Percentiles rank a stretch among this genome's conserved stretches.
Conservation (phyloP, 2,329 filamentous ascomycete genomes). For the Ophiognomonia clavigignenti-juglandacearum region DNA sequence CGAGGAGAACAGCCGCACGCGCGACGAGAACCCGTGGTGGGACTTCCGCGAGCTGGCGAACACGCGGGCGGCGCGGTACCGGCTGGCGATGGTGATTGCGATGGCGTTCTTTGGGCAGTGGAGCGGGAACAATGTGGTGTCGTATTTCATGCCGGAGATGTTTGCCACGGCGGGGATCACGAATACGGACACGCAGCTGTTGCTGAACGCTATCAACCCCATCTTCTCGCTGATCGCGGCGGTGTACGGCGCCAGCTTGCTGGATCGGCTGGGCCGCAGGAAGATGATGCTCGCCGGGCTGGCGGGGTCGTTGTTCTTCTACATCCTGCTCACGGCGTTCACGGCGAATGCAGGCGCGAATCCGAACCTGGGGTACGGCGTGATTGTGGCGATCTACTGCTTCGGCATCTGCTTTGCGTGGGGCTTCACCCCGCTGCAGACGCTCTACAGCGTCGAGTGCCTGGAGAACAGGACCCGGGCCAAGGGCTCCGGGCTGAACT, state of each 20-base stretch:
- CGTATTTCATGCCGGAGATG: constrained; percentile 46
- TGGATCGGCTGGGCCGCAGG: constrained; percentile 47
- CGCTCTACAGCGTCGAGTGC: constrained; percentile 39
- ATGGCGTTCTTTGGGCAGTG: constrained; percentile 41
- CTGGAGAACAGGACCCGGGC: constrained; percentile 33
- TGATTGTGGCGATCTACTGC: constrained; percentile 29
- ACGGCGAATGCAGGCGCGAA: constrained; percentile 29
- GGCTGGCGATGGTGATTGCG: constrained; percentile 34
- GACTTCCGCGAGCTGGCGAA: constrained; percentile 40
- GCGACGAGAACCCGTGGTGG: constrained; percentile 40
- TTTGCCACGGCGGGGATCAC: constrained; percentile 46
- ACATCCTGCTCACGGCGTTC: constrained; percentile 42
- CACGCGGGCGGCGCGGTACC: constrained; percentile 31
- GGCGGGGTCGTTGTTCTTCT: constrained; percentile 10
- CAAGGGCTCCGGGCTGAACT: constrained; percentile 39
- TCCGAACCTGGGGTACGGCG: constrained; percentile 19
- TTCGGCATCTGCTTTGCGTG: constrained; percentile 49
- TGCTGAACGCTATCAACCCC: constrained; percentile 48
- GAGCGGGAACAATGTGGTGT: constrained; percentile 34
- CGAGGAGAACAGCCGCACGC: constrained; percentile 33
- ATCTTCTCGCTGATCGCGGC: constrained; percentile 46
- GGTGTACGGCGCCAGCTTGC: constrained; percentile 42
- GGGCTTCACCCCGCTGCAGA: constrained; percentile 43
- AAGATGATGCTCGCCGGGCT: constrained; percentile 28
- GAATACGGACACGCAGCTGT: constrained; percentile 33